Percentiles rank a stretch among this genome's conserved stretches.
These are phyloP conservation scores for Cutaneotrichosporon sp. DNA, from an alignment of 1,284 basidiomycete genomes.

Conservation along the genomic window DNA sequence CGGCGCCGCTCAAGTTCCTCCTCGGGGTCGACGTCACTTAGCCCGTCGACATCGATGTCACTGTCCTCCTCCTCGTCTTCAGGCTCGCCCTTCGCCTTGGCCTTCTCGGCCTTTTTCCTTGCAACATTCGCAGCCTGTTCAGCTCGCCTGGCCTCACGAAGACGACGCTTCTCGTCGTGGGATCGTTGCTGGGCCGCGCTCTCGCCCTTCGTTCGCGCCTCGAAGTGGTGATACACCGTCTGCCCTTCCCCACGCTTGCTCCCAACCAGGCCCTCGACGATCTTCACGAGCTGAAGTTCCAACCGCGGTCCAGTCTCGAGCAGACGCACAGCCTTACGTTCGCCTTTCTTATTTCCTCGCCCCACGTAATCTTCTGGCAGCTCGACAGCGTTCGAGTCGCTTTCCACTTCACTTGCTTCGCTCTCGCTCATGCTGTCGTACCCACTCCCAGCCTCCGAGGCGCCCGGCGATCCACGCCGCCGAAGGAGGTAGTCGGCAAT, in stretches of 20 bases:
- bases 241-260: constrained; percentile 60
- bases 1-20: constrained; percentile 37
- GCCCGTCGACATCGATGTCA: constrained; percentile 49
- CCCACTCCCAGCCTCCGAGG: constrained; percentile 53
- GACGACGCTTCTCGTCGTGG: constrained; percentile 68
- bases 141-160: constrained; percentile 68
- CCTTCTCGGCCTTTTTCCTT: constrained; percentile 60
- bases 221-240: constrained; percentile 87
- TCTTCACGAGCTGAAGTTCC: constrained; percentile 89
- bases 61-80: constrained; percentile 44
- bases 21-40: constrained; percentile 50
- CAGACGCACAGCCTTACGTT: constrained; percentile 81
- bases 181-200: constrained; percentile 60
- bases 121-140: constrained; percentile 85
- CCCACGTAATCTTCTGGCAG: constrained; percentile 92
- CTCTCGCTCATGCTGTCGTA: constrained; percentile 71
- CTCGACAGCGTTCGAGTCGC: constrained; percentile 65
- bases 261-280: constrained; percentile 87
- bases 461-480: constrained; percentile 48
- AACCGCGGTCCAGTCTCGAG: constrained; percentile 94
- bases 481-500: constrained; percentile 92
- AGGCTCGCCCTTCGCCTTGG: constrained; percentile 30
- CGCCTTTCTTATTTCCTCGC: constrained; percentile 84
- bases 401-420: constrained; percentile 65
- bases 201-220: constrained; percentile 68